Base-by-base conservation (phyloP, 768 basidiomycete species). In the Macrolepiota albuminosa region DNA sequence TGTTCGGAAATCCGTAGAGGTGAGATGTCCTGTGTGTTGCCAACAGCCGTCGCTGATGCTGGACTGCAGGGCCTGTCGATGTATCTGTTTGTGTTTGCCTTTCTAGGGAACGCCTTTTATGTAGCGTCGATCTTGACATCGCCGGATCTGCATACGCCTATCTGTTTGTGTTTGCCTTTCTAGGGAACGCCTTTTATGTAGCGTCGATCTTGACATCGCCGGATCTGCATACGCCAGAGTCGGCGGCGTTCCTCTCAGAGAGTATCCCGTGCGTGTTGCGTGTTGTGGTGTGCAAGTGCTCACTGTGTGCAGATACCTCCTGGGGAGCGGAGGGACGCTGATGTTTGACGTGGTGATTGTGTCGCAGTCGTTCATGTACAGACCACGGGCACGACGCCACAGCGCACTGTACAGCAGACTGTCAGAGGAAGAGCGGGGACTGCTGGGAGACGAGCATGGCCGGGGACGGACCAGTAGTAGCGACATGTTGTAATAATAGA, bases 331-430 rank as follows among this genome's bases (percentile, higher is more conserved):
- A 43, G 97, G 97, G 2, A 98, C 96, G 0, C 83, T 98, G 18
- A 73, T 93, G 64, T 98, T 98, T 71, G 97, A 99, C 70, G 75
- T 98, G 36, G 89, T 89, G 6, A 98, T 99, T 68, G 87, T 98
- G 56, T 71, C 81, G 10, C 97, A 99, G 73, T 87, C 87, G 24
- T 81, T 88, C 66, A 75, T 95, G 24, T 98, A 98, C 72, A 81
- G 82, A 52, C 77, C 78, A 31, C 77, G 72, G 52, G 76, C 70
- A 40, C 79, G 75, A 36, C 76, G 80, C 58, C 77, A 75, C 57
- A 49, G 60, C 50, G 48, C 63, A 29, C 64, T 63, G 63, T 71
- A 66, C 61, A 69, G 59, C 21, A 68, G 69, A 42, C 54, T 70
- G 51, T 75, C 73, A 7, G 83, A 83, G 61, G 84, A 84, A 63